Conservation (phyloP, 306 rosid genomes). For the Prunus campanulata region DNA sequence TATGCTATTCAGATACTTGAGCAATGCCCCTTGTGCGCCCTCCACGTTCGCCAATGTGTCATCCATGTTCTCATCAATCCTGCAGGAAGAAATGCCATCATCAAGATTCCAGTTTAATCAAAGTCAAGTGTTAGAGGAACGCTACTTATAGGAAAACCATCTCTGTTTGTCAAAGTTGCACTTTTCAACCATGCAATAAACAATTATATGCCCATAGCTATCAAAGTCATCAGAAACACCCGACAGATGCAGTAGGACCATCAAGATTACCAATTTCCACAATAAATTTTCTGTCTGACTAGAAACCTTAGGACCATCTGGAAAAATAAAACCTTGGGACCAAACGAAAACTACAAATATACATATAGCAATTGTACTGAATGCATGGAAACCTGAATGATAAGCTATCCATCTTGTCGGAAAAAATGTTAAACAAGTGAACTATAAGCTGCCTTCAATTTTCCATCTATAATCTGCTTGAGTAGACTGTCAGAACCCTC, state of each 20-base stretch:
- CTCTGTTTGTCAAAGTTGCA: not conserved
- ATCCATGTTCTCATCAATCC: constrained; percentile 98
- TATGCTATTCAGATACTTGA: constrained; percentile 92
- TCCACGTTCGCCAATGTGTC: constrained; percentile 89
- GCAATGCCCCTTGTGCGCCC: constrained; percentile 91
- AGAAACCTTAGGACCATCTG: not conserved
- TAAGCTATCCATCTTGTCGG: not conserved
- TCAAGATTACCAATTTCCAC: not conserved
- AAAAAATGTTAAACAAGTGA: not conserved
- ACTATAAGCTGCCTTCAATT: not conserved
- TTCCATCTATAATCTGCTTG: too few relatives aligned
- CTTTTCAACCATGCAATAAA: not conserved
- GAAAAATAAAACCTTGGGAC: not conserved
- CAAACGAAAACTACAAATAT: not conserved
- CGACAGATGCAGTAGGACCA: not conserved
- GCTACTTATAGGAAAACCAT: not conserved
- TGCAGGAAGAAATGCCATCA: constrained; percentile 30
- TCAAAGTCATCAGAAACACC: not conserved
- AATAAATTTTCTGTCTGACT: not conserved
- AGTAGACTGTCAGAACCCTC: too few relatives aligned
- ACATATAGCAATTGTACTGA: not conserved
- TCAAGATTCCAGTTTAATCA: not conserved
- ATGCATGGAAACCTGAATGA: not conserved
- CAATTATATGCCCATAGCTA: not conserved
- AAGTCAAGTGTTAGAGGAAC: not conserved